phyloP scores from a whole-genome alignment of 2,329 filamentous ascomycete genomes.

The Exophiala lecanii-corni region DNA sequence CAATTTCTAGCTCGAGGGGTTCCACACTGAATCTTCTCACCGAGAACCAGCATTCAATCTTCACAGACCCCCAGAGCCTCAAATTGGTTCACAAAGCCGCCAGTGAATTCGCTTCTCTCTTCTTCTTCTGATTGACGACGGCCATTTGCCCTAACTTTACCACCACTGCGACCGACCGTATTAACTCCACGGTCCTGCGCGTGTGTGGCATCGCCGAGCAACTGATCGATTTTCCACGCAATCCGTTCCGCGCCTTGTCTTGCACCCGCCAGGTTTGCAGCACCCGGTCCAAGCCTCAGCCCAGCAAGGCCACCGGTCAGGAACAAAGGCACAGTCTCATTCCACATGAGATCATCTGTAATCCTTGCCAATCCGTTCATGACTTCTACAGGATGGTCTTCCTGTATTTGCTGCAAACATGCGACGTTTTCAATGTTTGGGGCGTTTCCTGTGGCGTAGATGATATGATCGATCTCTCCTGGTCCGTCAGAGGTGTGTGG shows the following conservation, averaged over 20 bases:
- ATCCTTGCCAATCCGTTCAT: conserved; percentile 67
- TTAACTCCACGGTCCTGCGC: not conserved
- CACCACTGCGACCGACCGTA: not conserved
- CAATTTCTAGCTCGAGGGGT: too few relatives aligned
- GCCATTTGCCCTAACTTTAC: not conserved
- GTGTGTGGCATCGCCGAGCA: conserved; percentile 36
- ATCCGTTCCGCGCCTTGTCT: conserved; percentile 69
- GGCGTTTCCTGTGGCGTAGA: conserved; percentile 69
- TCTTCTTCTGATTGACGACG: not conserved
- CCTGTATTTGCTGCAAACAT: conserved; percentile 56
- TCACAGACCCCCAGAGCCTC: too few relatives aligned
- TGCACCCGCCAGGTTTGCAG: conserved; percentile 69
- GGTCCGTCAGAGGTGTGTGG: conserved; percentile 53
- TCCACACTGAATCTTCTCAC: too few relatives aligned
- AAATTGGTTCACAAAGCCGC: conserved; percentile 21
- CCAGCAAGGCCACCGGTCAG: conserved; percentile 64
- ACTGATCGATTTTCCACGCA: conserved; percentile 63
- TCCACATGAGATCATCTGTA: conserved; percentile 73
- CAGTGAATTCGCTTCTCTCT: conserved; percentile 15
- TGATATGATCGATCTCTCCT: conserved; percentile 59
- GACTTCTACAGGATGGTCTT: conserved; percentile 57
- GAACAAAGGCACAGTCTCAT: conserved; percentile 66
- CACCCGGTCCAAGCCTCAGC: conserved; percentile 65
- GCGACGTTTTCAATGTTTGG: conserved; percentile 59
- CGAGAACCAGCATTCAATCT: too few relatives aligned